Percentiles rank a stretch among this genome's conserved stretches.
Evolutionary conservation across 352 stramenopile species (phyloP).

Genomic region (Globisporangium acanthophoron): DNA sequence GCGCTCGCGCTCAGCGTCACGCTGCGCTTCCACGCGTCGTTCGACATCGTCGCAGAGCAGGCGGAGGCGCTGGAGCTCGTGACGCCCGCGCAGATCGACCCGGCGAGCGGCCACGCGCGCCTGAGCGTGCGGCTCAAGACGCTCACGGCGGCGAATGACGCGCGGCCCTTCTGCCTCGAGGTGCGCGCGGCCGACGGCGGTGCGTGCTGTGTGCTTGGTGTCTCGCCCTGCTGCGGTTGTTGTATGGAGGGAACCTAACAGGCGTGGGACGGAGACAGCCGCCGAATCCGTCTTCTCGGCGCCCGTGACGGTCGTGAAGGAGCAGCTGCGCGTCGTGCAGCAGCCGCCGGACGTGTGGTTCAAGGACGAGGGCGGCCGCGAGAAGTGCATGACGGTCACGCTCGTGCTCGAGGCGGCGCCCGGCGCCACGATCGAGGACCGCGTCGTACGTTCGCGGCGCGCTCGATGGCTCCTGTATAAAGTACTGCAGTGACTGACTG

Average conservation of each 20-base stretch:
- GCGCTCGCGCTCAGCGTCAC: constrained; percentile 43
- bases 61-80: constrained; percentile 29
- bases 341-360: constrained; percentile 92
- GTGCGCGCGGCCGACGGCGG: constrained; percentile 34
- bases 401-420: constrained; percentile 75
- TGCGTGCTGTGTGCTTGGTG: not conserved
- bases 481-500: no score
- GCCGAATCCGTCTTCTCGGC: constrained; percentile 63
- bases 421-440: constrained; percentile 61
- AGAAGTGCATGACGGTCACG: constrained; percentile 92
- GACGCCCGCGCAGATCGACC: constrained; percentile 22
- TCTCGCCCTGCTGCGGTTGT: no score
- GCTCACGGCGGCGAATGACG: constrained; percentile 51
- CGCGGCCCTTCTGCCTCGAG: constrained; percentile 66
- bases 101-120: constrained; percentile 33
- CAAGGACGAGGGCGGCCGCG: constrained; percentile 94
- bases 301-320: constrained; percentile 61
- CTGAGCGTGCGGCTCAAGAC: constrained; percentile 42
- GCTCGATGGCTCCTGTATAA: no score
- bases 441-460: constrained; percentile 33
- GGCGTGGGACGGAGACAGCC: constrained; percentile 11
- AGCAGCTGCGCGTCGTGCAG: constrained; percentile 70
- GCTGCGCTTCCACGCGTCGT: constrained; percentile 69
- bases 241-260: no score
- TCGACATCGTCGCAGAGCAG: constrained; percentile 65